Base-by-base conservation (phyloP, 148 eudicot genomes). In the Euryodendron excelsum region DNA sequence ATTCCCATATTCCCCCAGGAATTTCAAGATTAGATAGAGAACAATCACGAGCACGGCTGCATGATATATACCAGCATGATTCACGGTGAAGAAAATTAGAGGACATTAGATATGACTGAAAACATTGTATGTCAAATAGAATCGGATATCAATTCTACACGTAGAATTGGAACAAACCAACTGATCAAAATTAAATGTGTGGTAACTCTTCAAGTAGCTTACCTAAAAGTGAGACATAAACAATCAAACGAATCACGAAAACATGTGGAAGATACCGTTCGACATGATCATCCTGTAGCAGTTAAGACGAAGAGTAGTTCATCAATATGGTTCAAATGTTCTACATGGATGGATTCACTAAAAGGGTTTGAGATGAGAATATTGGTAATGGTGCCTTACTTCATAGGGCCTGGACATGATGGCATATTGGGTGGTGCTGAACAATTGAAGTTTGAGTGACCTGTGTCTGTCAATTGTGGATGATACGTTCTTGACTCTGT, bases 1-100 rank as follows among this genome's bases (percentile, higher is more conserved):
- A 17, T 58, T 60, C n/a, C 60, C 53, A 65, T 56, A 78, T 23
- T 60, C 77, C 14, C 81, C 85, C 21, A 82, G 64, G 53, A 78
- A 78, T 61, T 78, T 78, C 45, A 82, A 18, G 36, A 82, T 58
- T 37, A 78, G 33, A 27, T 11, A 36, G 30, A 82, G 48, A 50
- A 82, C 30, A 9, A 78, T 48, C 78, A 73, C 59, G 4, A 78
- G 69, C 47, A 3, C 25, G 18, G 20, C 69, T 65, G 69, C 47
- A 34, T n/a, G n/a, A 65, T 44, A 20, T 8, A 34, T 7, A 7
- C 15, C 11, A 15, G 8, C 18, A 17, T 20, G 28, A 62, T 30
- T 33, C 17, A 15, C 33, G 17, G 34, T 28, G 15, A 14, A 61
- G 18, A 27, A 61, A 61, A 61, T 3, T n/a, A n/a, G n/a, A n/a